Conservation (phyloP, 1,284 basidiomycete species). For the Tremellales sp. region DNA sequence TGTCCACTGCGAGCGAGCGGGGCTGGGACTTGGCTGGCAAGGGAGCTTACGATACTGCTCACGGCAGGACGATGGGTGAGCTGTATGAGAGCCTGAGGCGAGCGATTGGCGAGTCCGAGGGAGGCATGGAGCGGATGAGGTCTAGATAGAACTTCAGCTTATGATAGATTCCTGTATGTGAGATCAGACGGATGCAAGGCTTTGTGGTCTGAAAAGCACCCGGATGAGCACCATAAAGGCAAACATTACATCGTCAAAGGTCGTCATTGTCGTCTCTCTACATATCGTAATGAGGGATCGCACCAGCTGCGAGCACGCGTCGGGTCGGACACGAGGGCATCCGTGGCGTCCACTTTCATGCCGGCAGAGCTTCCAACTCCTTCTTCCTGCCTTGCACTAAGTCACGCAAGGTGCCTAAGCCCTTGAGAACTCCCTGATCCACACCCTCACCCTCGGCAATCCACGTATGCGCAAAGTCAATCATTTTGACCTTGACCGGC, state of each 20-base stretch:
- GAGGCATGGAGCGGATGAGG: too few species aligned
- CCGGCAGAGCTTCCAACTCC: slow-evolving; percentile 22
- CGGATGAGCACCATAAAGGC: too few species aligned
- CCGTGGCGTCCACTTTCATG: too few species aligned
- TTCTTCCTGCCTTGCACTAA: slow-evolving; percentile 55
- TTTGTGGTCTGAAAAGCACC: too few species aligned
- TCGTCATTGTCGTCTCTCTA: too few species aligned
- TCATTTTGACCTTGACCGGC: slow-evolving; percentile 68
- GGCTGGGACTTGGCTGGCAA: slow-evolving; percentile 11
- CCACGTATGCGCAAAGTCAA: slow-evolving; percentile 90
- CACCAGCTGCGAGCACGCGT: too few species aligned
- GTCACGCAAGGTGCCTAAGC: slow-evolving; percentile 60
- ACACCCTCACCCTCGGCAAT: slow-evolving; percentile 67
- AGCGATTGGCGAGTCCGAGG: slow-evolving; percentile 5
- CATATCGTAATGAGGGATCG: too few species aligned
- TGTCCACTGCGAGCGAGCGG: slow-evolving; percentile 2
- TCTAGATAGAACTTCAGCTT: too few species aligned
- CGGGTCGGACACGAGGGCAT: too few species aligned
- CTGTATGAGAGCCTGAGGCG: slow-evolving; percentile 12
- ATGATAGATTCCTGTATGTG: too few species aligned
- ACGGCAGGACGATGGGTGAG: slow-evolving; percentile 10
- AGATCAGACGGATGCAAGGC: too few species aligned
- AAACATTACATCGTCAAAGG: too few species aligned
- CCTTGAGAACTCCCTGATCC: slow-evolving; percentile 70
- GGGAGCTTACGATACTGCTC: slow-evolving; percentile 6